Evolutionary conservation across 2,329 filamentous ascomycete species (phyloP).

Genomic region (Westerdykella sp.): DNA sequence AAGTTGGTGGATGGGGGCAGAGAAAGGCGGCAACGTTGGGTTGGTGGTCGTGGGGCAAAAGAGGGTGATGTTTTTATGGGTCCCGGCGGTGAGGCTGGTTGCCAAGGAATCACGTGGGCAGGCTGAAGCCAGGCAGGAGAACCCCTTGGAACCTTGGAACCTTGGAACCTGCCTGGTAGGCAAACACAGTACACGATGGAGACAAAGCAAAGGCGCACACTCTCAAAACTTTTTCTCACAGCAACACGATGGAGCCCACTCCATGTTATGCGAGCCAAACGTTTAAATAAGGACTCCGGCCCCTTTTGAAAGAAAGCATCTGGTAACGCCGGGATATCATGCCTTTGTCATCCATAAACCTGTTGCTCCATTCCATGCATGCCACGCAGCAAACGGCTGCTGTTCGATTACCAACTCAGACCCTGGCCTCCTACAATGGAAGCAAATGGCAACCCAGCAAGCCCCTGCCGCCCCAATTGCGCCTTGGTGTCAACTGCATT

Average conservation of each 20-base stretch:
- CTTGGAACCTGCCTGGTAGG: too few species aligned
- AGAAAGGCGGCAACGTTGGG: constrained; percentile 19
- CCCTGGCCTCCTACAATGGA: constrained; percentile 55
- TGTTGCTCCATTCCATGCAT: constrained; percentile 23
- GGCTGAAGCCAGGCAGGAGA: neutral
- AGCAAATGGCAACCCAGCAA: constrained; percentile 86
- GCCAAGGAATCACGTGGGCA: neutral
- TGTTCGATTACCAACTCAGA: constrained; percentile 5
- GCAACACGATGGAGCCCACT: too few species aligned
- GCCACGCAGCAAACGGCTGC: constrained; percentile 29
- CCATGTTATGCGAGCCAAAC: neutral
- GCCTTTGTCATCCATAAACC: constrained; percentile 18
- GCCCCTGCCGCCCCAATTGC: constrained; percentile 85
- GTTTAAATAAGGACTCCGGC: neutral
- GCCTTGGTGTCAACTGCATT: constrained; percentile 67
- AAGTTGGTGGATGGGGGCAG: constrained; percentile 16
- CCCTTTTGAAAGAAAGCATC: constrained; percentile 9
- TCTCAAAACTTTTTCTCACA: neutral
- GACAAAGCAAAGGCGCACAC: neutral
- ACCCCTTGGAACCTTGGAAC: too few species aligned
- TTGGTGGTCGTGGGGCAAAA: constrained; percentile 29
- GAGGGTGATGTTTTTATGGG: constrained; percentile 31
- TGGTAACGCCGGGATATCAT: constrained; percentile 32
- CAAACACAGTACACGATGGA: neutral
- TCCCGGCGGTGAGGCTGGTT: constrained; percentile 14